phyloP scores from a whole-genome alignment of 306 rosid species.

The Cicer chorassanicum region DNA sequence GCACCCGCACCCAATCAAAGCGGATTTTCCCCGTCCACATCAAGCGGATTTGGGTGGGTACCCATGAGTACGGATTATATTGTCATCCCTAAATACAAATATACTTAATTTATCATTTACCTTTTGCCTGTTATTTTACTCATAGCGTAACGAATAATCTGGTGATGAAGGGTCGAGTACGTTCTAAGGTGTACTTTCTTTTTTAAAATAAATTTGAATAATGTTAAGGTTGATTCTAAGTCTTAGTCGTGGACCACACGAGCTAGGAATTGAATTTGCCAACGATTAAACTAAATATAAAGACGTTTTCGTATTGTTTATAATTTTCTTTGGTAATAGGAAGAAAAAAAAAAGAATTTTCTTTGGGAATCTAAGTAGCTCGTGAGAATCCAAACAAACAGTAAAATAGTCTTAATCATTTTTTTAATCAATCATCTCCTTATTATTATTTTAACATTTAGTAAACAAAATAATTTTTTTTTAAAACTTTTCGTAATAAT shows the following conservation, averaged over 20 bases:
- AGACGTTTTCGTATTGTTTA: background rate
- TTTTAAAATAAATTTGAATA: background rate
- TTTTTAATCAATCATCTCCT: conserved; percentile 3
- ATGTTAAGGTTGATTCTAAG: conserved; percentile 1
- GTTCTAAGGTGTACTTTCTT: background rate
- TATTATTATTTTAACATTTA: background rate
- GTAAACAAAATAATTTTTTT: conserved; percentile 3
- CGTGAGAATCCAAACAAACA: conserved; percentile 13
- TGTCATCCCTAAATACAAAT: too few relatives aligned
- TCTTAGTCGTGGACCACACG: conserved; percentile 10
- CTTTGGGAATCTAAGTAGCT: background rate
- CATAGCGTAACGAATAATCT: conserved; percentile 1
- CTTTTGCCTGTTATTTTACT: background rate
- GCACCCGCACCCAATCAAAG: too few relatives aligned
- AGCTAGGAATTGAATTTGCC: background rate
- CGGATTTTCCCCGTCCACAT: too few relatives aligned
- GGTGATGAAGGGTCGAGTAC: background rate
- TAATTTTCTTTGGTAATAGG: background rate
- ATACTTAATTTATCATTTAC: too few relatives aligned
- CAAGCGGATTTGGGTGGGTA: too few relatives aligned
- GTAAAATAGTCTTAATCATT: conserved; percentile 35
- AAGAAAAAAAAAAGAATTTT: background rate
- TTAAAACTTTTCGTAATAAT: conserved; percentile 5
- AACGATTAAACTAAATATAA: conserved; percentile 2
- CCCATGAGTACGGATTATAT: too few relatives aligned